Base-by-base conservation (phyloP, 768 basidiomycete genomes). In the Suillus ampliporus region DNA sequence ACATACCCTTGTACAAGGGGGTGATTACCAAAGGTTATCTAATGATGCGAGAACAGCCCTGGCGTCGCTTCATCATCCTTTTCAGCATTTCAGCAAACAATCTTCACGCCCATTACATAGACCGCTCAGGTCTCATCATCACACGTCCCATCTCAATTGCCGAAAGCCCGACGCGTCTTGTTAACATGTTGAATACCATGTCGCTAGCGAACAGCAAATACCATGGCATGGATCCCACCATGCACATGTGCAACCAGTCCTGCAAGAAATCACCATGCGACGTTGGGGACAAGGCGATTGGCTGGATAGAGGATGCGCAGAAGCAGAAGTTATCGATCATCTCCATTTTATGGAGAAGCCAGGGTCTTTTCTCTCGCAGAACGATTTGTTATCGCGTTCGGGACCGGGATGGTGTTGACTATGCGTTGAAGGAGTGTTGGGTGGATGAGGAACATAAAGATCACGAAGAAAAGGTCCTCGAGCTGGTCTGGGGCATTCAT, bases 11-110 rank as follows among this genome's bases (percentile, higher is more conserved):
- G 40, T 41, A 5, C 15, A 51, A 51, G 50, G 31, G 14, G 6
- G 0, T 13, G 7, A 35, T 7, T 5, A 52, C 23, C 15, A 52
- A 52, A 13, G 50, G 26, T 15, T 52, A 52, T 35, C 50, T 52
- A 14, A 52, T 52, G 50, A 52, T 52, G 50, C 21, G 9, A 35
- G 50, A 52, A 52, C 50, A 52, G 14, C 50, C 50, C 6, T 52
- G 50, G 50, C 14, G 9, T 26, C 50, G 23, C 1, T 52, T 52
- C 9, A 5, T 26, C 19, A 2, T 51, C 13, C 4, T 34, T 14
- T 34, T 51, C 14, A 26, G 26, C 13, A 2, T 51, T 8, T n/a
- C 50, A 23, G 2, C 23, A 26, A 26, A 26, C n/a, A 13, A 52
- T 28, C 23, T 26, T 13, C 23, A 9, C 6, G 11, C 34, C 19